phyloP scores from a whole-genome alignment of 345 rosid genomes.

The Hirschfeldia incana region DNA sequence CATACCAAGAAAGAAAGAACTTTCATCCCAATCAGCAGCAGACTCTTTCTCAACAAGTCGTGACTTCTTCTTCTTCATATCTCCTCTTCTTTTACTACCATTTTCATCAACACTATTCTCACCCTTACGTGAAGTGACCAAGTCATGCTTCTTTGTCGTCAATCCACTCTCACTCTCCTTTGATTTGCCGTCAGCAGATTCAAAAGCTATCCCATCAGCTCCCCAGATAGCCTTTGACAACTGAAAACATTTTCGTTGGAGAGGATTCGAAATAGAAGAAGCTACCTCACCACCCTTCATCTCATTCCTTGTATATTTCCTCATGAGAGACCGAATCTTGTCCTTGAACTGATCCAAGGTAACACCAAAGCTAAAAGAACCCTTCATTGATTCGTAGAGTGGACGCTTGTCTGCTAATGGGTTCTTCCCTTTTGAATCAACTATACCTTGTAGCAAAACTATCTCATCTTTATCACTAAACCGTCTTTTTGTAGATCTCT shows the following conservation, averaged over 20 bases:
- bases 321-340: neutral
- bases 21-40: neutral
- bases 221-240: neutral
- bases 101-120: neutral
- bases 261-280: neutral
- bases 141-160: neutral
- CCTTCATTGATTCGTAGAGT: neutral
- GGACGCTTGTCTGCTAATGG: neutral
- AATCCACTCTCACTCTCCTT: neutral
- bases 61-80: neutral
- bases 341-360: neutral
- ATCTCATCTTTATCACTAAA: neutral
- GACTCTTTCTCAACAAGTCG: neutral
- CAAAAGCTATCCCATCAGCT: neutral
- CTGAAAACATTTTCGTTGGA: neutral
- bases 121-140: neutral
- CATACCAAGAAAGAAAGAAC: neutral
- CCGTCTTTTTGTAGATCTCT: neutral
- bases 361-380: neutral
- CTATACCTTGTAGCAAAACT: neutral
- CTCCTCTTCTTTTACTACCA: neutral
- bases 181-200: neutral
- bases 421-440: neutral
- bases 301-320: neutral
- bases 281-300: neutral